phyloP scores from a whole-genome alignment of 2,329 filamentous ascomycete genomes.

The Aspergillus glaucus region DNA sequence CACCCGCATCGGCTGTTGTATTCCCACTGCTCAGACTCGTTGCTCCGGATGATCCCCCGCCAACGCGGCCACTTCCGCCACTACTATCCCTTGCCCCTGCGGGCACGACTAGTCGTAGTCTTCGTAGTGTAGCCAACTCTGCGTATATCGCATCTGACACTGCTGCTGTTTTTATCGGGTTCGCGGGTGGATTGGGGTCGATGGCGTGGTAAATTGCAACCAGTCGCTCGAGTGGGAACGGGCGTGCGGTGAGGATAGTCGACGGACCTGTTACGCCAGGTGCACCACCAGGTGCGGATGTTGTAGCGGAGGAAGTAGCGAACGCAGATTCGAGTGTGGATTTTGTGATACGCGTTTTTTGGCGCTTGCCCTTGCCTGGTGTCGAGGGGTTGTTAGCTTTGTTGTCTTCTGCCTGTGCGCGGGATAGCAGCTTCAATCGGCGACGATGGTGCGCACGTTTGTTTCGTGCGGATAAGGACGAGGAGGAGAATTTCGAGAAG shows the following conservation, averaged over 20 bases:
- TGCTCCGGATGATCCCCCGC: conserved; percentile 17
- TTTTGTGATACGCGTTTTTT: conserved; percentile 36
- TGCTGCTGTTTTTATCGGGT: conserved; percentile 29
- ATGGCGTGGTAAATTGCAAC: conserved; percentile 45
- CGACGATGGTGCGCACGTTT: conserved; percentile 40
- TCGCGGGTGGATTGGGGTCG: conserved; percentile 39
- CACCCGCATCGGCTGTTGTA: conserved; percentile 34
- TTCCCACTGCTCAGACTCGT: conserved; percentile 27
- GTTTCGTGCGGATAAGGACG: conserved; percentile 36
- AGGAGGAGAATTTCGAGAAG: conserved; percentile 44
- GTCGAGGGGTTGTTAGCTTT: conserved; percentile 23
- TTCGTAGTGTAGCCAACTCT: conserved; percentile 42
- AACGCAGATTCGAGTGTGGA: conserved; percentile 35
- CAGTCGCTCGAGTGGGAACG: conserved; percentile 42
- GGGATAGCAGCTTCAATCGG: conserved; percentile 36
- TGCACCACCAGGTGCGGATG: conserved; percentile 23
- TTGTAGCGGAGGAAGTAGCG: conserved; percentile 32
- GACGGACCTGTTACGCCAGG: conserved; percentile 31
- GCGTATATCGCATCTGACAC: conserved; percentile 40
- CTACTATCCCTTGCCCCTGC: conserved; percentile 29
- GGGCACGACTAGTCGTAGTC: conserved; percentile 41
- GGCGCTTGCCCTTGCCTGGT: conserved; percentile 28
- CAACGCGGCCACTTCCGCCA: conserved; percentile 13
- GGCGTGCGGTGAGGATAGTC: conserved; percentile 34
- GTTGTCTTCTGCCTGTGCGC: conserved; percentile 31